Evolutionary conservation across 805 yeast genomes (phyloP), one percentile per base, ranked within the genome.

Genomic region (Nakazawaea ambrosiae): DNA sequence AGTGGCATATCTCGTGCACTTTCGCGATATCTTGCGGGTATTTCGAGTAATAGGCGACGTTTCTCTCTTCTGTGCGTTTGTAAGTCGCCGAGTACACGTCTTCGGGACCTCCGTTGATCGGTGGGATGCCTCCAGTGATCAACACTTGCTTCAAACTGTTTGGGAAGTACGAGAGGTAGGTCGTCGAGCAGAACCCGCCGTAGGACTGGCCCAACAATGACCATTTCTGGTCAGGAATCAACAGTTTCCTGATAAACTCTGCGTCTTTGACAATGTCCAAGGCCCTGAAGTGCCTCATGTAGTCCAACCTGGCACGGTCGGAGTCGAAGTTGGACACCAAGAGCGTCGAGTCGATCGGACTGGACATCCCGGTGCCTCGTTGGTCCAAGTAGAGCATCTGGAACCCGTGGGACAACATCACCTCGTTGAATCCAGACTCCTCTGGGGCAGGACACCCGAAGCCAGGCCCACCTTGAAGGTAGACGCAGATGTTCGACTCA

Each of bases 41-140:
- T 47, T 66, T 69, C 3, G 48, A 40, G 49, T 68, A 76, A 48
- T 61, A 74, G 31, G 64, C 72, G 15, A 46, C 40, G 47, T 75
- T 75, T 34, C 79, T 53, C 36, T 71, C 73, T 15, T 40, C 56
- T 2, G 77, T 69, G 15, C 73, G 53, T 23, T 57, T 45, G 42
- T 66, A 72, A 3, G 79, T 70, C 2, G 69, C 70, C 9, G 41
- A 37, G 45, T 75, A 73, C 7, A 75, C 78, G 27, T 68, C 67
- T 34, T 68, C 73, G 4, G 73, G 64, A 1, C 59, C 46, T 23
- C 46, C 49, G 5, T 58, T 60, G 14, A 75, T 49, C 1, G 81
- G 81, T 2, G 82, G 81, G 11, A 75, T 60, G 5, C 81, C 82
- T 2, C 79, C 82, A 1, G 81, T 67, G 18, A 75, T 51, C 14